Conservation (phyloP, 2,329 filamentous ascomycete species). For the Fusarium globosum region DNA sequence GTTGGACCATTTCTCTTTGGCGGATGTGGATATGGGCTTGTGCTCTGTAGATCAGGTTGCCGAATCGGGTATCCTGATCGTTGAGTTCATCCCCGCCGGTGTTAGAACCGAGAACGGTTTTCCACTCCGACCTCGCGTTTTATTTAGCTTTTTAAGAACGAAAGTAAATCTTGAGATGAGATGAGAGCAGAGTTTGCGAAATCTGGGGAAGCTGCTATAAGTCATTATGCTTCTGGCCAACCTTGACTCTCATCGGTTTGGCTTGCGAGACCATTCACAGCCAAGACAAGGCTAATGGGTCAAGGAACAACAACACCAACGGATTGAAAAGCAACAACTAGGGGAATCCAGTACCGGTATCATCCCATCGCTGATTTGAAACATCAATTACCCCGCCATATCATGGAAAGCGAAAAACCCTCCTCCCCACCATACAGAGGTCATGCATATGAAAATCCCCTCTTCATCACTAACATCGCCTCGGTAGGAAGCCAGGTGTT, state of each 20-base stretch:
- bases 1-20: background rate
- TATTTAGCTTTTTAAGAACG: background rate
- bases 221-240: background rate
- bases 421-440: slow-evolving; percentile 13
- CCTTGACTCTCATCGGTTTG: background rate
- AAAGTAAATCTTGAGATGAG: background rate
- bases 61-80: slow-evolving; percentile 39
- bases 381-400: slow-evolving; percentile 20
- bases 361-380: background rate
- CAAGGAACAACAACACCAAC: background rate
- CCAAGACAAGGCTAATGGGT: background rate
- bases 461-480: slow-evolving; percentile 10
- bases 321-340: background rate
- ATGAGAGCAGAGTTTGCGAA: background rate
- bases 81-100: slow-evolving; percentile 11
- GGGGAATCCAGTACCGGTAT: background rate
- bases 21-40: background rate
- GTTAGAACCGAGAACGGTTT: slow-evolving; percentile 2
- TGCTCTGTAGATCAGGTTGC: slow-evolving; percentile 12
- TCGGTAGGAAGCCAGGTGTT: slow-evolving; percentile 17
- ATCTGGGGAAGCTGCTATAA: background rate
- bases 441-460: slow-evolving; percentile 5
- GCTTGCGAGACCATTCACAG: background rate
- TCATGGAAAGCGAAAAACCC: slow-evolving; percentile 6
- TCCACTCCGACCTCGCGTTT: background rate